Base-by-base conservation (phyloP, 2,329 filamentous ascomycete genomes). In the Arthrobotrys iridis region DNA sequence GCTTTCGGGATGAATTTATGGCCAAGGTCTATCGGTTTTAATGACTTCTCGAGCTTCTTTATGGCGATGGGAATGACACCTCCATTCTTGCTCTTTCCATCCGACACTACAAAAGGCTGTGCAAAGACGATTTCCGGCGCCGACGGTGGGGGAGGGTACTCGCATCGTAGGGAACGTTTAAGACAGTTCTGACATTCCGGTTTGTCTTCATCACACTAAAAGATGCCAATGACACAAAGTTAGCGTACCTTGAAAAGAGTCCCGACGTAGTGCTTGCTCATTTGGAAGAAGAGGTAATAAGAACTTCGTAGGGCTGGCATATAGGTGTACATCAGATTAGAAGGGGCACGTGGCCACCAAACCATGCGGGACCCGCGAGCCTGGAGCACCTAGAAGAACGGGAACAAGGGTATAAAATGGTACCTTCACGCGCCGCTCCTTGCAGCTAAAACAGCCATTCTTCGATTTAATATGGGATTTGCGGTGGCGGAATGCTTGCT, bases 381-480 rank as follows among this genome's bases (percentile, higher is more conserved):
- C 11, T 46, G 33, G 22, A 45, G 30, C 22, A 18, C 11, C 1
- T 20, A 30, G 10, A 55, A 45, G 35, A 26, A 33, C 18, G 24
- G 26, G 41, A 66, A 67, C 60, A 65, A 65, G 68, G 60, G 48
- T 55, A 24, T 58, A 22, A 11, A 30, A 20, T 28, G 20, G n/a
- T 62, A 74, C 70, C 70, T 74, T 76, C 41, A 76, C 64, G 20
- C 71, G 63, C 46, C 71, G 71, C 11, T 68, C 71, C 58, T 76
- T 76, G 57, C 71, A 76, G 64, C 64, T 65, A 30, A 68, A 76
- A 59, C 71, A 76, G 41, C 71, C 71, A 68, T 76, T 68, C 46
- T 76, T 76, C 10, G 71, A 76, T 50, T 76, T 76, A n/a, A 76
- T 76, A 50, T 76, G 71, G n/a, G 63, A 68, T 45, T 76, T 76